These are phyloP conservation scores for Stentor roeselii DNA, from an alignment of 73 alveolate genomes.

Conservation along the genomic window DNA sequence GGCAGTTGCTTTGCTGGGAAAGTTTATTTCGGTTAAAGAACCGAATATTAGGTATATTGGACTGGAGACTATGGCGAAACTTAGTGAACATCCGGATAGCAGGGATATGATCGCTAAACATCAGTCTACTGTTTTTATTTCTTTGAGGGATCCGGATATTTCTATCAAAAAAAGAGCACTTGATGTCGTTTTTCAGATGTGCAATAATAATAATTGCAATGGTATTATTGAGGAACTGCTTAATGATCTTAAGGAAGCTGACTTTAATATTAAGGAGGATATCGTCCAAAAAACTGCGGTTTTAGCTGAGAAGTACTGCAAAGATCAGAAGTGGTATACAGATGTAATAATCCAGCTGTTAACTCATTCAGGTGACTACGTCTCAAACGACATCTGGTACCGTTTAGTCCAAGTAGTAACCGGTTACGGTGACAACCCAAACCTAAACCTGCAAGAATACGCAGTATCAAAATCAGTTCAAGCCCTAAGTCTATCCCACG, in stretches of 20 bases:
- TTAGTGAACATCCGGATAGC: conserved; percentile 65
- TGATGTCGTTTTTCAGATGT: conserved; percentile 85
- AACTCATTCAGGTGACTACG: conserved; percentile 97
- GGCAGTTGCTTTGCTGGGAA: conserved; percentile 80
- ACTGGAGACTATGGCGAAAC: conserved; percentile 94
- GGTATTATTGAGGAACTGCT: conserved; percentile 93
- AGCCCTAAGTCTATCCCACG: conserved; percentile 72
- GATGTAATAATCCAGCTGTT: conserved; percentile 93
- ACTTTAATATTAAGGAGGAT: conserved; percentile 93
- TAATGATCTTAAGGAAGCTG: conserved; percentile 87
- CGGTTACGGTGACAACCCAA: conserved; percentile 94
- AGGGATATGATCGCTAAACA: conserved; percentile 82
- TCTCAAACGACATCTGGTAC: conserved; percentile 92
- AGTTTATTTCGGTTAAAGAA: conserved; percentile 90
- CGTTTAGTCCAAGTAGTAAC: conserved; percentile 92
- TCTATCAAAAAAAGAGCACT: conserved; percentile 97
- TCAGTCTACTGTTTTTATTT: conserved; percentile 73
- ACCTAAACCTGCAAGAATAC: conserved; percentile 77
- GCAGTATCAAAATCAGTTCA: conserved; percentile 84
- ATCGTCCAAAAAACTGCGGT: conserved; percentile 94
- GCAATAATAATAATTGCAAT: conserved; percentile 84
- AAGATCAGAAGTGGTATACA: conserved; percentile 93
- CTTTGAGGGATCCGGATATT: conserved; percentile 91
- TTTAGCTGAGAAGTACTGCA: conserved; percentile 95
- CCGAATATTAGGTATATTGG: conserved; percentile 97